These are phyloP conservation scores for Amphicarpaea edgeworthii DNA, from an alignment of 306 rosid species.

Conservation along the genomic window DNA sequence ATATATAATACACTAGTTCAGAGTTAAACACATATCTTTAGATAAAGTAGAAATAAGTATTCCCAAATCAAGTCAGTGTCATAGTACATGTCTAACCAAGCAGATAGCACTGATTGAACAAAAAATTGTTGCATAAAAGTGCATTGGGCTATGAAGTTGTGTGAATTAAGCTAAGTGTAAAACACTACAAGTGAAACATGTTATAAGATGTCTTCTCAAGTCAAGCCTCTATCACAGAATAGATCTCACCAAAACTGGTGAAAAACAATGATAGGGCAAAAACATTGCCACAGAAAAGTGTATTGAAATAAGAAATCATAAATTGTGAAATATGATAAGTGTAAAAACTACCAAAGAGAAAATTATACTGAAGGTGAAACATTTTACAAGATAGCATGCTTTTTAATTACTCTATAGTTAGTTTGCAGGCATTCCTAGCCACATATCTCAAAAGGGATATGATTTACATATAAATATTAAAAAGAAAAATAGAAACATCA, in stretches of 20 bases:
- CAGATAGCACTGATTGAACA: conserved; percentile 2
- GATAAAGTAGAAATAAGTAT: conserved; percentile 21
- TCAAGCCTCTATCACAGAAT: conserved; percentile 5
- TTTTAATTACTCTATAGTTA: conserved; percentile 27
- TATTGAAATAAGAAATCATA: neutral
- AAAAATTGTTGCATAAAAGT: neutral
- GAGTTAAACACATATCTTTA: conserved; percentile 7
- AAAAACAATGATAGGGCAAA: conserved; percentile 8
- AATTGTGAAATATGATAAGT: conserved; percentile 20
- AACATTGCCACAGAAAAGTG: conserved; percentile 11
- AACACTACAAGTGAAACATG: conserved; percentile 4
- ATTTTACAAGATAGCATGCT: conserved; percentile 27
- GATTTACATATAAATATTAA: conserved; percentile 15
- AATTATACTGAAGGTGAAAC: conserved; percentile 20
- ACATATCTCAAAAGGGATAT: conserved; percentile 40
- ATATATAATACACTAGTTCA: conserved; percentile 20
- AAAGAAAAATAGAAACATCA: conserved; percentile 27
- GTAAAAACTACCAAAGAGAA: conserved; percentile 24
- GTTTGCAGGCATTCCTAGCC: neutral
- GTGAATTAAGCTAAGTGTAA: conserved; percentile 21
- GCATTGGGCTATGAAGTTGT: conserved; percentile 6
- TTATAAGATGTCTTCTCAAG: conserved; percentile 32
- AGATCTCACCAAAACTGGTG: neutral
- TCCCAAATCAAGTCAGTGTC: conserved; percentile 28
- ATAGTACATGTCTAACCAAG: conserved; percentile 34